phyloP scores from a whole-genome alignment of 176 grass and related monocot species.

The Chrysopogon serrulatus region DNA sequence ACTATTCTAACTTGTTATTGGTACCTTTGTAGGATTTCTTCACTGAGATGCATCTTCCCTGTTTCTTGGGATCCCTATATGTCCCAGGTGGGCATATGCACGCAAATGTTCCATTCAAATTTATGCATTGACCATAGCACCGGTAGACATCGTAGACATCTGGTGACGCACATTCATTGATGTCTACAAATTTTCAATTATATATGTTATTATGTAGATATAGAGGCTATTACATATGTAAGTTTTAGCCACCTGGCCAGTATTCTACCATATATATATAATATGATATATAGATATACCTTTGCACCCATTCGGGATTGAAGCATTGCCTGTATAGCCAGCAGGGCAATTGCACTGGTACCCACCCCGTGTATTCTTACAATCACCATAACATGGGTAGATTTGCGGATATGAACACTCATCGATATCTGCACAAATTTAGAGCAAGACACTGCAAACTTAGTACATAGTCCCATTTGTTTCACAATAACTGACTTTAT shows the following conservation, averaged over 20 bases:
- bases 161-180: background rate
- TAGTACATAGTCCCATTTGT: background rate
- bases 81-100: slow-evolving; percentile 1
- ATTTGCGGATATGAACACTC: background rate
- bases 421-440: background rate
- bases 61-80: background rate
- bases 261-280: no score
- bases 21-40: background rate
- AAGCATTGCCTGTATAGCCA: background rate
- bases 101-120: background rate
- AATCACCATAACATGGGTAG: background rate
- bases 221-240: no score
- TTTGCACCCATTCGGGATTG: background rate
- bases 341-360: background rate
- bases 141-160: no score
- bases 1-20: background rate
- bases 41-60: slow-evolving; percentile 7
- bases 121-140: slow-evolving; percentile 22
- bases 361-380: background rate
- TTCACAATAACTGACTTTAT: no score
- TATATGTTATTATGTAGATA: background rate
- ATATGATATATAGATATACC: background rate
- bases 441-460: background rate
- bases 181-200: background rate
- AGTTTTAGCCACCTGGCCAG: background rate